Percentiles rank a stretch among this genome's conserved stretches.
Evolutionary conservation across 768 basidiomycete genomes (phyloP).

Genomic region (Mycena chlorophos): DNA sequence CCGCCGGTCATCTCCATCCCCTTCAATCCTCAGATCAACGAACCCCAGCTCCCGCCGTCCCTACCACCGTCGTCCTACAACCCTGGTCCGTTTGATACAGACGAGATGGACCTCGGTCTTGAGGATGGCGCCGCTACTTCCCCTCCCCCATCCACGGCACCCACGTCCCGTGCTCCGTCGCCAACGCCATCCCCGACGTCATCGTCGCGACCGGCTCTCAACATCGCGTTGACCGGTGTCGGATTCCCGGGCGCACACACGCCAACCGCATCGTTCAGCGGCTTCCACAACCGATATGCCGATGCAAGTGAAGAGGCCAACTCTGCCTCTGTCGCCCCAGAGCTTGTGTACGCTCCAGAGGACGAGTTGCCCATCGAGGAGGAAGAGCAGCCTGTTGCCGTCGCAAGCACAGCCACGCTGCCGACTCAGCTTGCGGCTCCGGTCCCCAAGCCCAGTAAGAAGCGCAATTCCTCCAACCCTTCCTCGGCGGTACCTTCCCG

Average conservation of each 20-base stretch:
- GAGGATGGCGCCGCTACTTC: conserved; percentile 27
- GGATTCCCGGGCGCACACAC: conserved; percentile 21
- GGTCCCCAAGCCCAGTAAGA: background rate
- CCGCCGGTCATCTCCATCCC: conserved; percentile 46
- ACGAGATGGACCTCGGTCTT: conserved; percentile 82
- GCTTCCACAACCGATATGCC: conserved; percentile 13
- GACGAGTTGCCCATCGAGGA: conserved; percentile 13
- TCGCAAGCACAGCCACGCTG: conserved; percentile 5
- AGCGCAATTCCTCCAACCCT: background rate
- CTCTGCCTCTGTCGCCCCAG: conserved; percentile 13
- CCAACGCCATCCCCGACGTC: conserved; percentile 17
- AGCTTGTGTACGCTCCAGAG: conserved; percentile 18
- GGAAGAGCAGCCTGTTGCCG: background rate
- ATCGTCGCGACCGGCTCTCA: conserved; percentile 22
- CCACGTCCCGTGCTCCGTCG: conserved; percentile 23
- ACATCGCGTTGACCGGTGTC: conserved; percentile 18
- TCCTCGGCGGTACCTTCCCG: conserved; percentile 19
- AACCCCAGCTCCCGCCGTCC: conserved; percentile 31
- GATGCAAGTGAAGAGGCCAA: conserved; percentile 6
- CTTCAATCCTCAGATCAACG: conserved; percentile 43
- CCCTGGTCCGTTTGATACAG: conserved; percentile 60
- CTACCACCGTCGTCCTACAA: conserved; percentile 35
- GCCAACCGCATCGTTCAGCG: conserved; percentile 13
- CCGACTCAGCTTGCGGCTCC: background rate
- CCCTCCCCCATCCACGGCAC: conserved; percentile 25